Evolutionary conservation across 345 rosid genomes (phyloP), one percentile per base, ranked within the genome.

Genomic region (Pistacia integerrima): DNA sequence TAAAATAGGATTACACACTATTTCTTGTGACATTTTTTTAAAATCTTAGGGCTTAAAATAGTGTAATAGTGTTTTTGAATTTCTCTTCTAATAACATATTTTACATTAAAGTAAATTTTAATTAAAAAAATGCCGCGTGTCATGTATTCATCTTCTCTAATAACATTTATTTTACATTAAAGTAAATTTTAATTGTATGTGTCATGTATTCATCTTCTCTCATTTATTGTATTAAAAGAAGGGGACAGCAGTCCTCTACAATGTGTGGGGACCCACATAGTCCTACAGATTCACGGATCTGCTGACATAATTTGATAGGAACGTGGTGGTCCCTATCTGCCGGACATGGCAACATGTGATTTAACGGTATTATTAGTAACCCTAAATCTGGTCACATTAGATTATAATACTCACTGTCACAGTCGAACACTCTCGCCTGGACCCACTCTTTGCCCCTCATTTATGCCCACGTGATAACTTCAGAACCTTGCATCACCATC

Each of bases 381-480:
- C 35, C 70, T 35, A 11, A 33, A 22, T 70, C 72, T 33, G 28
- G 62, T 65, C 30, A 61, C 48, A 49, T 2, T 17, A 0, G 30
- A 0, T 30, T 41, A 41, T 8, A 41, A 8, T 8, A 16, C 44
- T 22, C 55, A 41, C 55, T 41, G 36, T 9, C 9, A 16, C 11
- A 8, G 51, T 65, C 12, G 5, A 67, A 25, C 13, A 4, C 3
- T 44, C 35, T 63, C 62, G 8, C n/a, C 25, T 48, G 30, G 67
- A 18, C 60, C 76, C 69, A 48, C 51, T 16, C 8, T 17, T 8
- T 5, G n/a, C 13, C 20, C 70, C 22, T 44, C 46, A 41, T 51
- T 74, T n/a, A 35, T 22, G n/a, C 8, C 69, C 69, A 74, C 69
- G 70, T 64, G 76, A 63, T 30, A 46, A 51, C 36, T 61, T 74